phyloP scores from a whole-genome alignment of 2,329 filamentous ascomycete genomes.

The Clarireedia monteithiana region DNA sequence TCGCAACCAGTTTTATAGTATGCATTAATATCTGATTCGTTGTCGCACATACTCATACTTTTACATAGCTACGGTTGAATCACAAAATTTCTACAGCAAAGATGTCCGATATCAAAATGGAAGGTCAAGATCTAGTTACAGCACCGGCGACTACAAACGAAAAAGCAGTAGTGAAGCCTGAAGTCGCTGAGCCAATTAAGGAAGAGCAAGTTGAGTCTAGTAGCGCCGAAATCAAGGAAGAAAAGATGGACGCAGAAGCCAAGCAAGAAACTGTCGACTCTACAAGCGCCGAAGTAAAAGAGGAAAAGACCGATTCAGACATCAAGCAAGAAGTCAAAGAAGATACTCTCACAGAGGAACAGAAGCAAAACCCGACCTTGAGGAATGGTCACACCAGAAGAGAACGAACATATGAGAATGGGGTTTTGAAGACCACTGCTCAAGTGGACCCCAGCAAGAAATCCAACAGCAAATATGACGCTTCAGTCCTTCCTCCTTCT shows the following conservation, averaged over 20 bases:
- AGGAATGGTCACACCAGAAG: slow-evolving; percentile 2
- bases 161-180: slow-evolving; percentile 14
- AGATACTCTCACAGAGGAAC: slow-evolving; percentile 2
- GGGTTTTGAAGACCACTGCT: slow-evolving; percentile 21
- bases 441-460: slow-evolving; percentile 26
- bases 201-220: slow-evolving; percentile 8
- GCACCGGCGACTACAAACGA: slow-evolving; percentile 19
- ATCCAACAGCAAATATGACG: slow-evolving; percentile 47
- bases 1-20: background rate
- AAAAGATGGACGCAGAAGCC: slow-evolving; percentile 8
- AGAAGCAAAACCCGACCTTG: background rate
- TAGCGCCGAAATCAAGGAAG: slow-evolving; percentile 10
- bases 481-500: slow-evolving; percentile 46
- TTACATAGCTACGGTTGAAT: background rate
- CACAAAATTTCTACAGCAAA: background rate
- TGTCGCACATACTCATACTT: slow-evolving; percentile 1
- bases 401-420: slow-evolving; percentile 16
- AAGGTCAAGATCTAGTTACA: slow-evolving; percentile 9
- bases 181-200: slow-evolving; percentile 12
- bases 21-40: background rate
- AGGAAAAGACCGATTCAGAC: slow-evolving; percentile 6
- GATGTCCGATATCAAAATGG: slow-evolving; percentile 11
- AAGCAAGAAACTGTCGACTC: background rate
- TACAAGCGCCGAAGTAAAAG: background rate
- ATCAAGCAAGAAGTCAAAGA: slow-evolving; percentile 2